Conservation (phyloP, 768 basidiomycete species). For the Tylopilus sp. region DNA sequence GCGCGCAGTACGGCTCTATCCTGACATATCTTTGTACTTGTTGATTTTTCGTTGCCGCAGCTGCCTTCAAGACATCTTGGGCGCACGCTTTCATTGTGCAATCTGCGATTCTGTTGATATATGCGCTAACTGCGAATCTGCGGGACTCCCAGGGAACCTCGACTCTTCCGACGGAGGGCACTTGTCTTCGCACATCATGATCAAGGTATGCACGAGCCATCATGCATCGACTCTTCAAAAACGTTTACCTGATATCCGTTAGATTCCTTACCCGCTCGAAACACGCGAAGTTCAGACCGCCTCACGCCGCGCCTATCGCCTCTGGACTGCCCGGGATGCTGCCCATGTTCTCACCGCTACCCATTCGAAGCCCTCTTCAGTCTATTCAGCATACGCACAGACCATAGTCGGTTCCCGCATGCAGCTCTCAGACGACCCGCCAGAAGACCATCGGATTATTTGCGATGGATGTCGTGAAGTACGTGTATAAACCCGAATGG, state of each 20-base stretch:
- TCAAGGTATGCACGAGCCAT: slow-evolving; percentile 61
- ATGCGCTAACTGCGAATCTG: slow-evolving; percentile 83
- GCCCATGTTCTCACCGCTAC: slow-evolving; percentile 50
- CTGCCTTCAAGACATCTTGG: slow-evolving; percentile 86
- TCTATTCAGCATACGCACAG: slow-evolving; percentile 60
- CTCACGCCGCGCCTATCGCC: slow-evolving; percentile 66
- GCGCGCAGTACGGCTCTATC: slow-evolving; percentile 66
- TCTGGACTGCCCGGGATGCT: slow-evolving; percentile 78
- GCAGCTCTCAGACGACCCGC: slow-evolving; percentile 28
- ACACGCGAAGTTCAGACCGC: slow-evolving; percentile 70
- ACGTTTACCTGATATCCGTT: slow-evolving; percentile 1
- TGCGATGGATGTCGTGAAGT: slow-evolving; percentile 65
- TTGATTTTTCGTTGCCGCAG: slow-evolving; percentile 37
- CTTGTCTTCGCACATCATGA: slow-evolving; percentile 84
- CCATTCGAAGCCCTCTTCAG: slow-evolving; percentile 53
- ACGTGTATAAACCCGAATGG: slow-evolving; percentile 16
- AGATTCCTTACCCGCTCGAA: slow-evolving; percentile 87
- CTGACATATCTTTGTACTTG: background rate
- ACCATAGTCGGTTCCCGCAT: slow-evolving; percentile 59
- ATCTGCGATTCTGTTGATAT: slow-evolving; percentile 84
- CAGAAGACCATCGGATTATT: slow-evolving; percentile 52
- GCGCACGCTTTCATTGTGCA: slow-evolving; percentile 90
- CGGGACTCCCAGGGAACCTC: slow-evolving; percentile 79
- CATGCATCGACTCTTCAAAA: background rate
- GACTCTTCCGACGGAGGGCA: slow-evolving; percentile 77